Evolutionary conservation across 306 rosid genomes (phyloP), one percentile per base, ranked within the genome.

Genomic region (Sicyos baderoa): DNA sequence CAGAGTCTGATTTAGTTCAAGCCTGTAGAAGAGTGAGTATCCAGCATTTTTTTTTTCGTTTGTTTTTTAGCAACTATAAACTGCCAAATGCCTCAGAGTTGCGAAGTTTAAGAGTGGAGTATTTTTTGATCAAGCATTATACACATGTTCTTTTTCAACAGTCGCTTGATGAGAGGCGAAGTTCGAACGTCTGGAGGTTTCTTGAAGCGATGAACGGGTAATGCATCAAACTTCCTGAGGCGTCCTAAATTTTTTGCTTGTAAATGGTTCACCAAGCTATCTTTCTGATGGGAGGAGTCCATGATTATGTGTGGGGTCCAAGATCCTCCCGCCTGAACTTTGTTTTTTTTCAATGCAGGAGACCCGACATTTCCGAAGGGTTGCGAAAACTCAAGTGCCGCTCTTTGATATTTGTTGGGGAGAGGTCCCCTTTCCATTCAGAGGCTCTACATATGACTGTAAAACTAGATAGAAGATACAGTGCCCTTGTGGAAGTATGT

Each of bases 181-280:
- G 99, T 77, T 79, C 81, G 60, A 93, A 90, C 65, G 85, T 90
- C 44, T 90, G 96, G 99, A 80, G 94, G 78, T 86, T 90, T 77
- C 97, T 93, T 47, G 96, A 93, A 84, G 99, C 97, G 59, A 78
- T 93, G 60, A 90, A 90, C 75, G 86, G 90, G 99, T 90, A 63
- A 62, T 61, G 29, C n/a, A 62, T 62, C 13, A 0, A 65, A 45
- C 71, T 45, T 19, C n/a, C 45, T 11, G n/a, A n/a, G 37, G 16
- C 27, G 6, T n/a, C 9, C 2, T 37, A 17, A 49, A 44, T 1
- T 5, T 37, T 37, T 37, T 18, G 23, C 52, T 2, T 18, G 53
- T 18, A 35, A 44, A 64, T 64, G 45, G 70, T 64, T 64, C 54
- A 5, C 15, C 18, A 37, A 16, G 23, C 4, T 45, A 21, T 45